These are phyloP conservation scores for Penicillium arizonense DNA, from an alignment of 495 filamentous ascomycete genomes.

Conservation along the genomic window DNA sequence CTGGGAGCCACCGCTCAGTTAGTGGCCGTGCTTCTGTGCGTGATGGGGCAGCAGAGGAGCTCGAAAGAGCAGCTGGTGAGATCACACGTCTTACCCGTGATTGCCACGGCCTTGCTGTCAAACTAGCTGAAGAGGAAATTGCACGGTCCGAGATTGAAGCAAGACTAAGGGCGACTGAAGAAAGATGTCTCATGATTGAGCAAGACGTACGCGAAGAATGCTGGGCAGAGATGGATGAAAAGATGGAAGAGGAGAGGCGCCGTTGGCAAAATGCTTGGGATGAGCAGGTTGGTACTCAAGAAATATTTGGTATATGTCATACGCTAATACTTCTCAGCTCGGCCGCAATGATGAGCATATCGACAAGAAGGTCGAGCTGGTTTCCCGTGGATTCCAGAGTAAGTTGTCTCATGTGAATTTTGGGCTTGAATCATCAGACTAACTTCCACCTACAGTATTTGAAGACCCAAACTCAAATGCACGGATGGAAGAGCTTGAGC, in stretches of 20 bases:
- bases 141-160: conserved; percentile 52
- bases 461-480: conserved; percentile 43
- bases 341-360: conserved; percentile 74
- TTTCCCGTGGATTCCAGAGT: conserved; percentile 67
- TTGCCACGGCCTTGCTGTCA: conserved; percentile 60
- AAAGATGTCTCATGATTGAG: conserved; percentile 70
- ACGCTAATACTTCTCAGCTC: conserved; percentile 32
- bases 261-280: conserved; percentile 75
- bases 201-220: conserved; percentile 88
- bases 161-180: conserved; percentile 59
- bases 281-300: conserved; percentile 57
- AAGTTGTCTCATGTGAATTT: conserved; percentile 12
- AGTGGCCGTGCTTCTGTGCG: conserved; percentile 51
- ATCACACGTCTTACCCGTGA: conserved; percentile 73
- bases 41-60: conserved; percentile 59
- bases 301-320: no score
- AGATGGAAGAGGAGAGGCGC: conserved; percentile 67
- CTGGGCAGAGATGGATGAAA: conserved; percentile 78
- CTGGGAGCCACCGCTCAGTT: conserved; percentile 28
- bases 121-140: conserved; percentile 62
- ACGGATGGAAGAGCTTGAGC: conserved; percentile 41
- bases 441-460: conserved; percentile 34
- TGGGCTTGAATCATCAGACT: conserved; percentile 6
- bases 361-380: conserved; percentile 85
- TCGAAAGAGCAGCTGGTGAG: conserved; percentile 71